These are phyloP conservation scores for Phytophthora megakarya DNA, from an alignment of 352 stramenopile species.

Conservation along the genomic window DNA sequence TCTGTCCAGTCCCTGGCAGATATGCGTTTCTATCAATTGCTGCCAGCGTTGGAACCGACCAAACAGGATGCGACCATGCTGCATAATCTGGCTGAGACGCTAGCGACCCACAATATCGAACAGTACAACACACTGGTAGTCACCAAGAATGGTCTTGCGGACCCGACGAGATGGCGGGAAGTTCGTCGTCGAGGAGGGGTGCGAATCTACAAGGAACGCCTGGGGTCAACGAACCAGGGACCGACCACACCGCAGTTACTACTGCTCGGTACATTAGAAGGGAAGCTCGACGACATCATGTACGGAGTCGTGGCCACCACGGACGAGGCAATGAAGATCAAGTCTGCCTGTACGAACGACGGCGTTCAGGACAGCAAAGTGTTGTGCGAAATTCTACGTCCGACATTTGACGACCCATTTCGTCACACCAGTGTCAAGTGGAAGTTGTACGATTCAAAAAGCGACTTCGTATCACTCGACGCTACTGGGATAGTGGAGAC, in stretches of 20 bases:
- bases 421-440: slow-evolving; percentile 32
- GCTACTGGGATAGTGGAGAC: slow-evolving; percentile 25
- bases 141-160: slow-evolving; percentile 23
- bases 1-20: background rate
- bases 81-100: slow-evolving; percentile 28
- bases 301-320: slow-evolving; percentile 28
- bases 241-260: slow-evolving; percentile 24
- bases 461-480: slow-evolving; percentile 31
- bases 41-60: slow-evolving; percentile 19
- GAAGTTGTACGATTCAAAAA: slow-evolving; percentile 25
- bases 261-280: slow-evolving; percentile 29
- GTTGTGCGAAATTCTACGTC: slow-evolving; percentile 22
- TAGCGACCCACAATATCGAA: slow-evolving; percentile 29
- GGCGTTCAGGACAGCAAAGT: slow-evolving; percentile 28
- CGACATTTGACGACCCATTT: slow-evolving; percentile 34
- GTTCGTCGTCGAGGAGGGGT: slow-evolving; percentile 29
- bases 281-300: slow-evolving; percentile 35
- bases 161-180: slow-evolving; percentile 29
- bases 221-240: slow-evolving; percentile 2
- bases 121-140: slow-evolving; percentile 34
- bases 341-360: slow-evolving; percentile 23
- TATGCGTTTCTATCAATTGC: slow-evolving; percentile 23
- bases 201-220: slow-evolving; percentile 29
- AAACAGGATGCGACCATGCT: slow-evolving; percentile 25
- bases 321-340: slow-evolving; percentile 29